Evolutionary conservation across 2,329 filamentous ascomycete genomes (phyloP).

Genomic region (Apiospora pterosperma): DNA sequence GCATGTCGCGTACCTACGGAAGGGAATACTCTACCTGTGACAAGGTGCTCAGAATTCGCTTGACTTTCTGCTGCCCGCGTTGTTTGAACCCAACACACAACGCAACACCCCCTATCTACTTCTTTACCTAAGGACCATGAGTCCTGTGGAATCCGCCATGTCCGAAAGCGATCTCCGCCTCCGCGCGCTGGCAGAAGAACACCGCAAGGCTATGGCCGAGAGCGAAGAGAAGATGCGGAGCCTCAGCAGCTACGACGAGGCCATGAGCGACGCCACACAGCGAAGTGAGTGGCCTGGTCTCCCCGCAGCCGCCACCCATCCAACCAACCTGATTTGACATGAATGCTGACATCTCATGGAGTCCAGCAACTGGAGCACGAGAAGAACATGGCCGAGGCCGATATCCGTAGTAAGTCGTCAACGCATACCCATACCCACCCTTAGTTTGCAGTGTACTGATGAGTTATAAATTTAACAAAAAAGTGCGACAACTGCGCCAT

Average conservation of each 20-base stretch:
- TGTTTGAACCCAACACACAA: neutral
- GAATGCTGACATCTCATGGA: neutral
- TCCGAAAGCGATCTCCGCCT: neutral
- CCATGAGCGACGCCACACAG: neutral
- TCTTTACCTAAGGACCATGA: too few relatives aligned
- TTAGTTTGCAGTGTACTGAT: neutral
- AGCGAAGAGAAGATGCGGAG: neutral
- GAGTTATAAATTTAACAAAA: neutral
- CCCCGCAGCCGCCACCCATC: neutral
- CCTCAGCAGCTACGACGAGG: neutral
- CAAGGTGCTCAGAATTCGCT: too few relatives aligned
- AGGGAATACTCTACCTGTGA: neutral
- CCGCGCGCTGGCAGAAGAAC: neutral
- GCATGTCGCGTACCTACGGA: neutral
- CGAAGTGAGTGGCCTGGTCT: neutral
- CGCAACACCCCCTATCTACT: neutral
- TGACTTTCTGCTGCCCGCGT: neutral
- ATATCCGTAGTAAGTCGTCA: neutral
- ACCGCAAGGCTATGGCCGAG: neutral
- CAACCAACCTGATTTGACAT: neutral
- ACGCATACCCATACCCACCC: too few relatives aligned
- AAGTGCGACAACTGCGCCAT: neutral
- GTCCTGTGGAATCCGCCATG: neutral
- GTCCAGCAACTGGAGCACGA: constrained; percentile 2
- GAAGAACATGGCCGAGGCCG: constrained; percentile 4